phyloP scores from a whole-genome alignment of 2,329 filamentous ascomycete genomes.

The Hypoxylon sp. region DNA sequence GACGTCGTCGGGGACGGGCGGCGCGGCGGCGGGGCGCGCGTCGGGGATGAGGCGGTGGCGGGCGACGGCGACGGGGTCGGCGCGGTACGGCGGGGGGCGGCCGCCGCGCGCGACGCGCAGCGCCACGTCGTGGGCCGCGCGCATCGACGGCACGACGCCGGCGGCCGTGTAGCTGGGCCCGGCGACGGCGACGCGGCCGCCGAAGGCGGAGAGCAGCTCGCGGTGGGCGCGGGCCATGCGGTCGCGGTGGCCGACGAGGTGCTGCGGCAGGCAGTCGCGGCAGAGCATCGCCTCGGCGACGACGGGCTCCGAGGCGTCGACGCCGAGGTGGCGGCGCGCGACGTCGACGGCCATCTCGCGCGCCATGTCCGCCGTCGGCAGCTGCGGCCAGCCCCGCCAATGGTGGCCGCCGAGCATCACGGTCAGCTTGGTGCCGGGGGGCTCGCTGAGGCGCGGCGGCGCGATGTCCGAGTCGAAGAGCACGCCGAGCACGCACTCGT shows the following conservation, averaged over 20 bases:
- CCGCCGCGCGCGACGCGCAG: constrained; percentile 46
- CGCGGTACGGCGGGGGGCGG: constrained; percentile 34
- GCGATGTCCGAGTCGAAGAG: constrained; percentile 83
- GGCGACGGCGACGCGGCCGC: constrained; percentile 69
- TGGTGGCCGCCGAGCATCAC: constrained; percentile 95
- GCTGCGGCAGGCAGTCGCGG: constrained; percentile 87
- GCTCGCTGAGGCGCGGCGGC: constrained; percentile 37
- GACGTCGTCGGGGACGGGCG: constrained; percentile 45
- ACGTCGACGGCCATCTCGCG: constrained; percentile 73
- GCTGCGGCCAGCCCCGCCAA: constrained; percentile 71
- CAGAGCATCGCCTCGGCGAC: constrained; percentile 67
- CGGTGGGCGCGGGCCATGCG: constrained; percentile 65
- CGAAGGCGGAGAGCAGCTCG: constrained; percentile 63
- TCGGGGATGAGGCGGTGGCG: constrained; percentile 59
- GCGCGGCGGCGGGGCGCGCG: constrained; percentile 58
- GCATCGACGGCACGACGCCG: constrained; percentile 60
- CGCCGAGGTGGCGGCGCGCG: constrained; percentile 76
- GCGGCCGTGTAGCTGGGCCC: constrained; percentile 62
- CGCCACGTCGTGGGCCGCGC: constrained; percentile 58
- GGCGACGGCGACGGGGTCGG: constrained; percentile 39
- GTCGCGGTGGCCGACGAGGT: constrained; percentile 77
- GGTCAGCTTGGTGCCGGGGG: constrained; percentile 80
- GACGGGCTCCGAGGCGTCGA: constrained; percentile 65
- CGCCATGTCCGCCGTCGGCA: constrained; percentile 72
- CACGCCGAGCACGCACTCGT: constrained; percentile 85